Percentiles rank a stretch among this genome's conserved stretches.
phyloP scores from a whole-genome alignment of 257 asterid species.

The Agastache rugosa region DNA sequence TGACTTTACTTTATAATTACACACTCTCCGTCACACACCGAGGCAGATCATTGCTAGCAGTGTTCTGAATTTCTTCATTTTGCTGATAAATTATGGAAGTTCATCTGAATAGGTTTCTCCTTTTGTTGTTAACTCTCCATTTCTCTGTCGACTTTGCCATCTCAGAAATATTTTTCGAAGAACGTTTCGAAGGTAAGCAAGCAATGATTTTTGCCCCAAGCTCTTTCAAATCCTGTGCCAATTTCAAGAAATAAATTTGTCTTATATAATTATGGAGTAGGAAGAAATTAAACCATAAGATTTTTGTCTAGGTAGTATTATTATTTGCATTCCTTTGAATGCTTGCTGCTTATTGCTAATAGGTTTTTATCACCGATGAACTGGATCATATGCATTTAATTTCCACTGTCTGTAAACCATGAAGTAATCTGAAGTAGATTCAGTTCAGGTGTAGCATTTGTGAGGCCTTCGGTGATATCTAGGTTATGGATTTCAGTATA shows the following conservation, averaged over 20 bases:
- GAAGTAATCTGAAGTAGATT: background rate
- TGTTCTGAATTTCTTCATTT: background rate
- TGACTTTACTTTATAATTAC: background rate
- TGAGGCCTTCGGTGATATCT: too few species aligned
- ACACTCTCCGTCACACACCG: background rate
- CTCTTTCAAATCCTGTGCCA: background rate
- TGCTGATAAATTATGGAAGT: slow-evolving; percentile 10
- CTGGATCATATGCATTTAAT: slow-evolving; percentile 2
- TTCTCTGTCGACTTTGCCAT: slow-evolving; percentile 8
- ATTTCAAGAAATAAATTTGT: background rate
- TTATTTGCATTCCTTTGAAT: background rate
- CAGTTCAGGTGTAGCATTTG: background rate
- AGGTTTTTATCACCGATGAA: background rate
- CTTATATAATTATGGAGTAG: background rate
- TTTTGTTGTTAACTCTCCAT: slow-evolving; percentile 11
- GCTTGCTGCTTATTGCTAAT: slow-evolving; percentile 1
- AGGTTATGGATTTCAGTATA: background rate
- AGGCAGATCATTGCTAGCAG: background rate
- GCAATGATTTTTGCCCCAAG: background rate
- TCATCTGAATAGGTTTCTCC: background rate
- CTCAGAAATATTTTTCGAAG: slow-evolving; percentile 31
- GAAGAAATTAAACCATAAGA: background rate
- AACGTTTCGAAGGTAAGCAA: slow-evolving; percentile 23
- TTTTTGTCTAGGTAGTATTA: too few species aligned
- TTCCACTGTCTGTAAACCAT: background rate